These are phyloP conservation scores for Zymoseptoria ardabiliae DNA, from an alignment of 2,329 filamentous ascomycete genomes.

Conservation along the genomic window DNA sequence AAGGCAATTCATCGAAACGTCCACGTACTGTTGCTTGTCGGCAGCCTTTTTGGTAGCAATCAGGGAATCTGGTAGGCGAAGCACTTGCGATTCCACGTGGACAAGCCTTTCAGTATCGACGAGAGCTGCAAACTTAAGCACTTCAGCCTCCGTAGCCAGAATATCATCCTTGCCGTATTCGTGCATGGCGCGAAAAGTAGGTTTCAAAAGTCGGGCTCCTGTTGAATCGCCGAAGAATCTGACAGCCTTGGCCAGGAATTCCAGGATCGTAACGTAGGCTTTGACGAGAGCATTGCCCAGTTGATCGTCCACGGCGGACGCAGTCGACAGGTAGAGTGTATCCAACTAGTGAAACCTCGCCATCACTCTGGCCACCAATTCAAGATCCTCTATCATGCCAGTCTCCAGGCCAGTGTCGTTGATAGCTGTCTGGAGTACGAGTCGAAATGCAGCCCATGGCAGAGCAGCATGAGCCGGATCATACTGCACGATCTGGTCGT, in stretches of 20 bases:
- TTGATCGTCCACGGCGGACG: neutral
- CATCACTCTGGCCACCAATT: neutral
- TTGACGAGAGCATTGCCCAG: neutral
- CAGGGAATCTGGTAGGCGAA: too few relatives aligned
- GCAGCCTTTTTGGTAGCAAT: too few relatives aligned
- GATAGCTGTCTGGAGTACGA: slow-evolving; percentile 24
- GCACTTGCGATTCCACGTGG: neutral
- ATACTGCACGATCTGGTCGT: slow-evolving; percentile 27
- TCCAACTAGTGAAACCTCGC: neutral
- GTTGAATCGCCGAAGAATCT: slow-evolving; percentile 1
- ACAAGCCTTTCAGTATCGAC: neutral
- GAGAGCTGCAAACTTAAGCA: neutral
- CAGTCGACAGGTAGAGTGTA: neutral
- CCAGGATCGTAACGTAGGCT: neutral
- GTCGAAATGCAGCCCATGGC: slow-evolving; percentile 28
- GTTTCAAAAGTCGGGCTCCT: neutral
- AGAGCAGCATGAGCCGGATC: slow-evolving; percentile 29
- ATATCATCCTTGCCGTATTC: neutral
- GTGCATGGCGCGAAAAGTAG: neutral
- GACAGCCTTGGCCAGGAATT: neutral
- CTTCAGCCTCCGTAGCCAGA: neutral
- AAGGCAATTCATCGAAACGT: too few relatives aligned
- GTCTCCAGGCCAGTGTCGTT: neutral
- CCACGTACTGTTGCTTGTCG: too few relatives aligned
- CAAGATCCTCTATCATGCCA: slow-evolving; percentile 1